Conservation (phyloP, 169 alveolate genomes). For the Theileria orientalis region DNA sequence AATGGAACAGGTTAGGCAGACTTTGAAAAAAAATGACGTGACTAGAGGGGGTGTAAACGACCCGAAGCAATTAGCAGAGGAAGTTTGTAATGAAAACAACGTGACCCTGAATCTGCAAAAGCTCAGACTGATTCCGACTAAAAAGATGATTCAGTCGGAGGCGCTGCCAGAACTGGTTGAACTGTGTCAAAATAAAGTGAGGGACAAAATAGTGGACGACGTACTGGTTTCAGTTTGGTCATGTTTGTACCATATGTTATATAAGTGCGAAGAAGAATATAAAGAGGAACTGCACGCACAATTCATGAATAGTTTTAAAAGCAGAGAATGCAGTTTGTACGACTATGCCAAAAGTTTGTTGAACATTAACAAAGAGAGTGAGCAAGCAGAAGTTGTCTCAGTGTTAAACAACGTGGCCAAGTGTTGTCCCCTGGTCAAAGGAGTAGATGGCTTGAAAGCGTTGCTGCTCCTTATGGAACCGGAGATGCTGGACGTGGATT, state of each 20-base stretch:
- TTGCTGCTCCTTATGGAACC: slow-evolving; percentile 9
- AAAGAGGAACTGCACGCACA: slow-evolving; percentile 2
- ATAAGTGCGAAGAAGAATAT: neutral
- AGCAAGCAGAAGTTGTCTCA: neutral
- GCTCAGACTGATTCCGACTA: neutral
- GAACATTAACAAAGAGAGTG: neutral
- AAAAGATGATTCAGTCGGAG: slow-evolving; percentile 5
- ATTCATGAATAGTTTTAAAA: neutral
- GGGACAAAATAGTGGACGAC: neutral
- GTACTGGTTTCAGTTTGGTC: slow-evolving; percentile 13
- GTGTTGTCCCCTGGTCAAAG: slow-evolving; percentile 3
- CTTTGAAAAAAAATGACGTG: neutral
- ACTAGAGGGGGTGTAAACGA: neutral
- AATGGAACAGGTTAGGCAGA: neutral
- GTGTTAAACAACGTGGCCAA: neutral
- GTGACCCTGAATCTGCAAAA: slow-evolving; percentile 31
- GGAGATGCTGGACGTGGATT: neutral
- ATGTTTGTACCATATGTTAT: slow-evolving; percentile 20
- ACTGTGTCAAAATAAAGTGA: neutral
- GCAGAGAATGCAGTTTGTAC: neutral
- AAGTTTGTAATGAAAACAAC: slow-evolving; percentile 12
- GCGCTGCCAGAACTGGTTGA: slow-evolving; percentile 25
- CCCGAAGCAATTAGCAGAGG: slow-evolving; percentile 17
- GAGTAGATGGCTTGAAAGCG: slow-evolving; percentile 20
- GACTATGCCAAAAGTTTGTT: neutral